phyloP scores from a whole-genome alignment of 441 rosid species.

The Eutrema salsugineum region DNA sequence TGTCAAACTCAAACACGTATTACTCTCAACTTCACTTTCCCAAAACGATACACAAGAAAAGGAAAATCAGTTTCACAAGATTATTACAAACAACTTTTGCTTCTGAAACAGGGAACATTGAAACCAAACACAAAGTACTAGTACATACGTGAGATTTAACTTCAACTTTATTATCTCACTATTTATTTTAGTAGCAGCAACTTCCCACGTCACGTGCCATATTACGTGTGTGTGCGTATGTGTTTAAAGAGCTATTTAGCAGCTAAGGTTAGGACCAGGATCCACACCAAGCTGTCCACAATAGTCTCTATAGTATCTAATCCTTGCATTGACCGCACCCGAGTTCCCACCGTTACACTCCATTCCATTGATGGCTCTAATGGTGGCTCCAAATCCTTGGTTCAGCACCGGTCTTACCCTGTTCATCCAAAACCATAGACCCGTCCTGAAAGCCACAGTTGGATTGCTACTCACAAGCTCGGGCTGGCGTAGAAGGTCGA shows the following conservation, averaged over 20 bases:
- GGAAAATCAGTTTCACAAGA: conserved; percentile 10
- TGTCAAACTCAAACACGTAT: neutral
- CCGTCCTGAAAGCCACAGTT: conserved; percentile 38
- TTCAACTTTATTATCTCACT: conserved; percentile 6
- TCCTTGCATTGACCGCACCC: conserved; percentile 22
- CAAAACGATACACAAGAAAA: neutral
- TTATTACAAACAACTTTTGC: conserved; percentile 3
- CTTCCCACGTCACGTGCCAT: neutral
- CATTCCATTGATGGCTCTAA: conserved; percentile 36
- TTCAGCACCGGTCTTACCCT: conserved; percentile 33
- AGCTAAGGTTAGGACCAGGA: conserved; percentile 36
- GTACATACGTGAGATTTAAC: neutral
- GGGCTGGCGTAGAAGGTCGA: conserved; percentile 41
- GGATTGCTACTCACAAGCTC: conserved; percentile 42
- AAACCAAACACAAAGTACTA: conserved; percentile 1
- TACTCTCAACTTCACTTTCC: neutral
- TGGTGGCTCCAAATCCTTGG: conserved; percentile 52
- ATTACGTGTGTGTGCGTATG: neutral
- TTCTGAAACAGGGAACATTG: conserved; percentile 16
- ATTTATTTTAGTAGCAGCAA: neutral
- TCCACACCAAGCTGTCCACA: conserved; percentile 36
- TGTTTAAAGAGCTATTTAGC: conserved; percentile 15
- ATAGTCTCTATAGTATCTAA: conserved; percentile 35
- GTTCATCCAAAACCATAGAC: conserved; percentile 58
- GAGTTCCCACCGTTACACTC: conserved; percentile 41